Conservation (phyloP, 2,329 filamentous ascomycete species). For the Aspergillus aculeatus region DNA sequence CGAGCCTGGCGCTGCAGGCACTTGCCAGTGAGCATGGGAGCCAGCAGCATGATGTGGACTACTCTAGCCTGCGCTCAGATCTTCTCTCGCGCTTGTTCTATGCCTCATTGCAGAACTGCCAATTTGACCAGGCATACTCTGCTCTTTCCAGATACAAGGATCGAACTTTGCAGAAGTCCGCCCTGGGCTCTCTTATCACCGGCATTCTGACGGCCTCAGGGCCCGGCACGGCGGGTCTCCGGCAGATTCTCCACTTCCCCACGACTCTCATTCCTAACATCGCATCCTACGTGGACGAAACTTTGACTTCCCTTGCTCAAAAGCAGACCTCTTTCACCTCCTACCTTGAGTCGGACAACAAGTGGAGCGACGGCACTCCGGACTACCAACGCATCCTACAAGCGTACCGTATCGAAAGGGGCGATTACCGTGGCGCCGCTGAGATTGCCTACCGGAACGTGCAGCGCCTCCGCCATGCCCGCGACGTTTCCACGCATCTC, state of each 20-base stretch:
- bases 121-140: slow-evolving; percentile 79
- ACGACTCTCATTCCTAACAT: slow-evolving; percentile 65
- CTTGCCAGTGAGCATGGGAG: slow-evolving; percentile 34
- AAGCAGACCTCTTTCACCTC: slow-evolving; percentile 62
- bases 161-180: slow-evolving; percentile 67
- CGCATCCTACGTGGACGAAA: slow-evolving; percentile 73
- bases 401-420: slow-evolving; percentile 79
- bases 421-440: slow-evolving; percentile 79
- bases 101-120: slow-evolving; percentile 72
- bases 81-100: slow-evolving; percentile 82
- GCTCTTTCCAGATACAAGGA: slow-evolving; percentile 73
- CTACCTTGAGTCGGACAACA: slow-evolving; percentile 38
- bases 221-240: slow-evolving; percentile 46
- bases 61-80: slow-evolving; percentile 57
- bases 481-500: slow-evolving; percentile 36
- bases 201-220: slow-evolving; percentile 42
- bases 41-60: slow-evolving; percentile 38
- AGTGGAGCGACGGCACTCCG: slow-evolving; percentile 43
- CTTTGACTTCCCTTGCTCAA: slow-evolving; percentile 70
- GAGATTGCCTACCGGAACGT: slow-evolving; percentile 57
- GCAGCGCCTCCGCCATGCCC: slow-evolving; percentile 47
- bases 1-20: slow-evolving; percentile 70
- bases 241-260: slow-evolving; percentile 69
- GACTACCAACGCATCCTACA: slow-evolving; percentile 90
- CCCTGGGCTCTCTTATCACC: slow-evolving; percentile 65